Conservation (phyloP, 139 green algal species). For the Chlamydomonas urium region DNA sequence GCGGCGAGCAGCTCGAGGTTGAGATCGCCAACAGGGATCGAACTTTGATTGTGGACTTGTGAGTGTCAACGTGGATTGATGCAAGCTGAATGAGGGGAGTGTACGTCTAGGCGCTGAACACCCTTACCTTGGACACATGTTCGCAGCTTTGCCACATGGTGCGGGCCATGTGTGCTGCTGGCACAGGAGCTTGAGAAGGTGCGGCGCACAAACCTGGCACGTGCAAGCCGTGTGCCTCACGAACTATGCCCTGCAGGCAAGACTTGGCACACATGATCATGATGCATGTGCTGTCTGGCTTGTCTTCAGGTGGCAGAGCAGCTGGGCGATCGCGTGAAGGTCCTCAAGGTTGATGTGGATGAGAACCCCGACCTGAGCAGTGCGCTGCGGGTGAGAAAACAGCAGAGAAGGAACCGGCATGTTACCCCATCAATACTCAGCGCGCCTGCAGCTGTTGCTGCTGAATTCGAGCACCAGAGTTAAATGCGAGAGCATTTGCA, state of each 20-base stretch:
- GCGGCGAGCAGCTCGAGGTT: conserved; percentile 76
- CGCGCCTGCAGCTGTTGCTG: too few relatives aligned
- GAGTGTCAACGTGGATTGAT: background rate
- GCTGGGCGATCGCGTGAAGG: conserved; percentile 60
- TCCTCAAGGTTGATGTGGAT: conserved; percentile 94
- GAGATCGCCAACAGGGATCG: conserved; percentile 63
- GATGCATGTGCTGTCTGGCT: too few relatives aligned
- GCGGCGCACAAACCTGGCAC: too few relatives aligned
- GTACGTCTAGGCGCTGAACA: background rate
- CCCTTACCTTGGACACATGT: background rate
- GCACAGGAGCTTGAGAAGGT: conserved; percentile 77
- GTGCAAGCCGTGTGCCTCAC: too few relatives aligned
- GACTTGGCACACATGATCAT: too few relatives aligned
- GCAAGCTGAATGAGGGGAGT: background rate
- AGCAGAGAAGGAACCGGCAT: too few relatives aligned
- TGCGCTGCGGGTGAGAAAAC: too few relatives aligned
- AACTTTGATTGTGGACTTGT: conserved; percentile 91
- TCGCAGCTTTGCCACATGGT: conserved; percentile 75
- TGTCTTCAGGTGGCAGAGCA: conserved; percentile 40
- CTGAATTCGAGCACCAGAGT: too few relatives aligned
- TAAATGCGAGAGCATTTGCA: too few relatives aligned
- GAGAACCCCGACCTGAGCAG: conserved; percentile 73
- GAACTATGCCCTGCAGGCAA: too few relatives aligned
- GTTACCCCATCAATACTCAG: too few relatives aligned
- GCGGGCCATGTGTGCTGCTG: conserved; percentile 75